phyloP scores from a whole-genome alignment of 441 rosid genomes.

The Euphorbia schlechtendalii region DNA sequence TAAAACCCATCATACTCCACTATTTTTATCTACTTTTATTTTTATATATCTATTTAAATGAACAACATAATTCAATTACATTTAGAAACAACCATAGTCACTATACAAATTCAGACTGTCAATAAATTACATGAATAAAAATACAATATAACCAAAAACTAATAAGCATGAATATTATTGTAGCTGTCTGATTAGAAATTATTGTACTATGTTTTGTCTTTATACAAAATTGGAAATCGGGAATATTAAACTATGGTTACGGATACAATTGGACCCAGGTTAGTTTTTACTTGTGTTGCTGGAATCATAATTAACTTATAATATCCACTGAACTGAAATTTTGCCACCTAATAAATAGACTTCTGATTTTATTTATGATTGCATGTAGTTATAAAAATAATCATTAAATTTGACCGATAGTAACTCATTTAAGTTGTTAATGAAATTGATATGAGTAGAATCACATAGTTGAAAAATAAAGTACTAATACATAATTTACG shows the following conservation, averaged over 20 bases:
- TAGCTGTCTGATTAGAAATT: background rate
- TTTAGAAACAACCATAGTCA: background rate
- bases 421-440: too few relatives aligned
- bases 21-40: too few relatives aligned
- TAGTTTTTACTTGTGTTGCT: background rate
- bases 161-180: background rate
- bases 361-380: background rate
- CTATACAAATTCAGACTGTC: background rate
- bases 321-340: background rate
- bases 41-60: background rate
- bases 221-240: background rate
- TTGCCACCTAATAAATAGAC: too few relatives aligned
- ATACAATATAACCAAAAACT: too few relatives aligned
- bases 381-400: background rate
- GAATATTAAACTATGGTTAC: background rate
- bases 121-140: background rate
- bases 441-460: too few relatives aligned
- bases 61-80: background rate
- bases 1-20: constrained; percentile 11
- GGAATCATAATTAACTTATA: background rate
- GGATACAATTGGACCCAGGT: background rate
- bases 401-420: background rate
- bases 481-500: too few relatives aligned
- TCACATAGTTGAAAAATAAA: too few relatives aligned
- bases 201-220: background rate